These are phyloP conservation scores for Yamadazyma pseudoaaseri DNA, from an alignment of 1,139 yeast genomes.

Conservation along the genomic window DNA sequence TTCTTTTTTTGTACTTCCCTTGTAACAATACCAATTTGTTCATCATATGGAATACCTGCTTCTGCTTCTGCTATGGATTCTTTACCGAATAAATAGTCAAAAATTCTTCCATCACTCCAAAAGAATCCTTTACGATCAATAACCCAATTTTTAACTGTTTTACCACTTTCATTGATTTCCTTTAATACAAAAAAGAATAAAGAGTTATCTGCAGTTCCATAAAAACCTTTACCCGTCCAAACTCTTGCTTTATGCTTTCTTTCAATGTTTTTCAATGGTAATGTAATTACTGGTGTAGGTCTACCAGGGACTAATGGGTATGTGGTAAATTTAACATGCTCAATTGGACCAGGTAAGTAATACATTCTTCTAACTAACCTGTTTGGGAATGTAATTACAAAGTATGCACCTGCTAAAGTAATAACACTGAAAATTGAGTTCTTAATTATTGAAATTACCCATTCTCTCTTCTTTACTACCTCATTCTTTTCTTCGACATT, in stretches of 20 bases:
- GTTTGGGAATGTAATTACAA: slow-evolving; percentile 55
- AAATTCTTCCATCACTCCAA: slow-evolving; percentile 90
- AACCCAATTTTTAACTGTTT: slow-evolving; percentile 60
- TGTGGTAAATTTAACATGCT: slow-evolving; percentile 61
- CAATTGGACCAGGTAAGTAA: slow-evolving; percentile 62
- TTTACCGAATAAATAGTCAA: slow-evolving; percentile 76
- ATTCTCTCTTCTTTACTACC: slow-evolving; percentile 36
- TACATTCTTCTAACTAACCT: slow-evolving; percentile 73
- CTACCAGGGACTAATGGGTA: slow-evolving; percentile 76
- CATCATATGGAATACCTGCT: slow-evolving; percentile 70
- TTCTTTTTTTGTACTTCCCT: slow-evolving; percentile 40
- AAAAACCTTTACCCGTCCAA: slow-evolving; percentile 85
- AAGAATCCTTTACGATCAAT: slow-evolving; percentile 83
- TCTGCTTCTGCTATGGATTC: slow-evolving; percentile 76
- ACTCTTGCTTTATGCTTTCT: slow-evolving; percentile 65
- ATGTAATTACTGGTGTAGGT: slow-evolving; percentile 71
- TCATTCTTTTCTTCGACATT: slow-evolving; percentile 49
- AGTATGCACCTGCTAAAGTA: slow-evolving; percentile 42
- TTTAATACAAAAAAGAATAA: slow-evolving; percentile 72
- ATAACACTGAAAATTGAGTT: slow-evolving; percentile 37
- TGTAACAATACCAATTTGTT: slow-evolving; percentile 43
- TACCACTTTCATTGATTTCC: slow-evolving; percentile 44
- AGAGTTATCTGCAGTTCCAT: slow-evolving; percentile 76
- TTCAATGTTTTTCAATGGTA: slow-evolving; percentile 55
- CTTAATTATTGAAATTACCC: slow-evolving; percentile 29